Evolutionary conservation across 2,329 filamentous ascomycete species (phyloP), one percentile per base, ranked within the genome.

Genomic region (Colletotrichum falcatum): DNA sequence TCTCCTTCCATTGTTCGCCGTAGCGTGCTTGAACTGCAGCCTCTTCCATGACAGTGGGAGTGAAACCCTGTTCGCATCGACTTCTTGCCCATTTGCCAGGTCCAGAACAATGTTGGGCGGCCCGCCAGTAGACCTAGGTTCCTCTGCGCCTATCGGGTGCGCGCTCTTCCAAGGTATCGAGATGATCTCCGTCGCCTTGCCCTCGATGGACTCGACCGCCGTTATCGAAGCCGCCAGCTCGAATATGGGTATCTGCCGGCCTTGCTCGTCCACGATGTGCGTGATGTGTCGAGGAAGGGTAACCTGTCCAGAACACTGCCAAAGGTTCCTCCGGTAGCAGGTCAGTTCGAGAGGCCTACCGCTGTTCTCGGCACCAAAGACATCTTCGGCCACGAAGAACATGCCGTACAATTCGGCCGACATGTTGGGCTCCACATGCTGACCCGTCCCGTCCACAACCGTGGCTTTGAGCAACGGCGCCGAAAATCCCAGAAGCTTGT

Each of bases 161-260:
- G 91, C 77, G 87, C 85, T 97, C 83, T 98, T 98, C 95, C 95
- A 98, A 0, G 95, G 95, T 58, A 98, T 96, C 0, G 92, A 96
- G 70, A 98, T 98, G 72, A 98, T 97, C 81, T 98, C 97, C 7
- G 97, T 95, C 0, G 90, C 77, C 77, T 97, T 97, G 59, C 94
- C 93, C 78, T 98, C 95, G 60, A 98, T 97, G 6, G 94, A 97
- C 81, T 98, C 95, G 4, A 92, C 89, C 1, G 94, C 95, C 0
- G 92, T 92, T 62, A 98, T 94, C 44, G 92, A 91, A 28, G 96
- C 90, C 71, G 94, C 92, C 72, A 97, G 81, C 71, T 97, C 89
- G 54, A 92, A 90, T 5, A 96, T 89, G 49, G 94, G 91, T 28
- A 93, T 88, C 61, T 93, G 91, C 49, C 91, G 91, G 56, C 94